A percentile compares a stretch with the other conserved stretches of the same genome.
These are phyloP conservation scores for Retiboletus fuscus DNA, from an alignment of 1,284 basidiomycete species.

Conservation along the genomic window DNA sequence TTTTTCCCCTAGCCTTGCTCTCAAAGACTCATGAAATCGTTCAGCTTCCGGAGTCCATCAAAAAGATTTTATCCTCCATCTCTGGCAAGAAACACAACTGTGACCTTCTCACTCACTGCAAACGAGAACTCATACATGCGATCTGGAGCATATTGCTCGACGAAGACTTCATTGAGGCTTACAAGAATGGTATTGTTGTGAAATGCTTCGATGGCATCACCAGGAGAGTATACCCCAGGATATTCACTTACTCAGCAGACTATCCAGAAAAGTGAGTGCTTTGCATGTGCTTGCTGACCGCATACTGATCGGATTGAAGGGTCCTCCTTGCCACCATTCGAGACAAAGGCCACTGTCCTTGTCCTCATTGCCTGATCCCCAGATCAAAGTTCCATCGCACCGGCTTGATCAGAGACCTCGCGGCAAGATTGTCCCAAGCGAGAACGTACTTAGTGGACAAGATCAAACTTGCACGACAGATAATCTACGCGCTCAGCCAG, in stretches of 20 bases:
- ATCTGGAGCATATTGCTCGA: slow-evolving; percentile 1
- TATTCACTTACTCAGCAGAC: slow-evolving; percentile 1
- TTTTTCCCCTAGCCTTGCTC: background rate
- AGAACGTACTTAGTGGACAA: slow-evolving; percentile 8
- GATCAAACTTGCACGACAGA: background rate
- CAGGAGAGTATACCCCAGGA: no score
- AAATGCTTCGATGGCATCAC: background rate
- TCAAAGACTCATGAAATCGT: background rate
- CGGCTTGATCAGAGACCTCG: background rate
- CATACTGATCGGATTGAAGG: background rate
- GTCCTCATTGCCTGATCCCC: background rate
- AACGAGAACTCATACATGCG: background rate
- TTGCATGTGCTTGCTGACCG: background rate
- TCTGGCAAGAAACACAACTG: slow-evolving; percentile 1
- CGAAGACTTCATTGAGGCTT: background rate
- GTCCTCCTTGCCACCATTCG: slow-evolving; percentile 1
- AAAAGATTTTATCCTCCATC: background rate
- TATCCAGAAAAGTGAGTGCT: background rate
- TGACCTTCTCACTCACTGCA: background rate
- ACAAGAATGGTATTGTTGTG: background rate
- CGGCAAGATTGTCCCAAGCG: background rate
- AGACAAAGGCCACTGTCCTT: background rate
- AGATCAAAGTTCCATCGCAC: background rate
- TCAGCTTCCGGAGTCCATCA: background rate
- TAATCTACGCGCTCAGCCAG: background rate